These are phyloP conservation scores for Starmera pachycereana DNA, from an alignment of 805 yeast genomes.

Conservation along the genomic window DNA sequence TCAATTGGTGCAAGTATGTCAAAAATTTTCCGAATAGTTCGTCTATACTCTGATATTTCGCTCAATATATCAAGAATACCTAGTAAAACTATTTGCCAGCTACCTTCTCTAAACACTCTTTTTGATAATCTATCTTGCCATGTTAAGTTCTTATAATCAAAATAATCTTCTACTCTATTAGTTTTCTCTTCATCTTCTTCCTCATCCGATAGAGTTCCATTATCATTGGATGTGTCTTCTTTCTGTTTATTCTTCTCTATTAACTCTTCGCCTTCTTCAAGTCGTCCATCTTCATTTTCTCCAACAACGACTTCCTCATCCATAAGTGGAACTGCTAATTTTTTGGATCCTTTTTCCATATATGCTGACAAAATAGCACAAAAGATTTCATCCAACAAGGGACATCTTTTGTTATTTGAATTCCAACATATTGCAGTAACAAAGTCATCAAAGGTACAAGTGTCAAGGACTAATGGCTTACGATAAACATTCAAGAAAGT, in stretches of 20 bases:
- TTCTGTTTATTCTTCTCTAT: slow-evolving; percentile 11
- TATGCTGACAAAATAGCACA: slow-evolving; percentile 51
- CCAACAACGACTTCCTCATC: slow-evolving; percentile 11
- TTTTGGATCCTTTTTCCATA: slow-evolving; percentile 33
- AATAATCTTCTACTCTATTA: slow-evolving; percentile 22
- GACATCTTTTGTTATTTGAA: slow-evolving; percentile 41
- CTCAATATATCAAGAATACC: slow-evolving; percentile 61
- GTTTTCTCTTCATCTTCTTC: slow-evolving; percentile 14
- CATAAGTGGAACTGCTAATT: slow-evolving; percentile 20
- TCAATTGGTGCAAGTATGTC: slow-evolving; percentile 48
- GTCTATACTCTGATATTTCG: slow-evolving; percentile 42
- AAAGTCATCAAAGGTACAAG: slow-evolving; percentile 74
- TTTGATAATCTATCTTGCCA: slow-evolving; percentile 77
- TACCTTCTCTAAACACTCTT: slow-evolving; percentile 72
- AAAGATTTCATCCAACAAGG: slow-evolving; percentile 54
- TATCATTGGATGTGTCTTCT: slow-evolving; percentile 3
- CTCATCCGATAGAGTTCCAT: slow-evolving; percentile 10
- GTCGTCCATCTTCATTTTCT: slow-evolving; percentile 10
- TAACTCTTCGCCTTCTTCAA: slow-evolving; percentile 8
- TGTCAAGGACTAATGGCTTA: slow-evolving; percentile 52
- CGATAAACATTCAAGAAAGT: slow-evolving; percentile 63
- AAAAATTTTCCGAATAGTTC: slow-evolving; percentile 39
- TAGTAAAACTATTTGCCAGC: slow-evolving; percentile 70
- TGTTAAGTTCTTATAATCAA: slow-evolving; percentile 47
- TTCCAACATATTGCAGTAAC: slow-evolving; percentile 34